Percentiles rank a stretch among this genome's conserved stretches.
These are phyloP conservation scores for Mycosphaerella sp. DNA, from an alignment of 2,329 filamentous ascomycete genomes.

Conservation along the genomic window DNA sequence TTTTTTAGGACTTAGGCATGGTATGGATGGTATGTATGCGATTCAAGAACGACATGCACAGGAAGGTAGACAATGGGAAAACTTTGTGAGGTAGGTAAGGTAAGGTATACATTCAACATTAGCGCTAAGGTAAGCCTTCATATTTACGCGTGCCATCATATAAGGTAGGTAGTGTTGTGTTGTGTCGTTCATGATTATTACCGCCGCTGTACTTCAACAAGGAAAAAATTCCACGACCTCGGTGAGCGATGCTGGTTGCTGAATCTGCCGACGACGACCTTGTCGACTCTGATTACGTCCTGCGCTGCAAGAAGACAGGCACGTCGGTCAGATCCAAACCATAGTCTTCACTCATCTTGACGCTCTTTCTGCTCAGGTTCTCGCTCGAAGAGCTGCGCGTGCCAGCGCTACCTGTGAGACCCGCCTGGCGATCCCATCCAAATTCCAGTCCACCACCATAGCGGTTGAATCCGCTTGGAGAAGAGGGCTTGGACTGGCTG, in stretches of 20 bases:
- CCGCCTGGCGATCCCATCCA: slow-evolving; percentile 33
- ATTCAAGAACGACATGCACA: too few relatives aligned
- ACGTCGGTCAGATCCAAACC: slow-evolving; percentile 39
- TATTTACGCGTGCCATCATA: too few relatives aligned
- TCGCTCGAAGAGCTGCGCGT: slow-evolving; percentile 26
- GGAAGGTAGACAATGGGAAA: too few relatives aligned
- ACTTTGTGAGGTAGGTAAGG: too few relatives aligned
- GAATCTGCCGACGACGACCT: not conserved
- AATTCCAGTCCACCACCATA: slow-evolving; percentile 36
- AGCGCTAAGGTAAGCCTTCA: too few relatives aligned
- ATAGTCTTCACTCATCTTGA: slow-evolving; percentile 31
- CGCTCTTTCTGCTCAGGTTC: slow-evolving; percentile 32
- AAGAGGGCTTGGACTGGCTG: slow-evolving; percentile 1
- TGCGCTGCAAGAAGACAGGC: slow-evolving; percentile 33
- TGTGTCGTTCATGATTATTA: too few relatives aligned
- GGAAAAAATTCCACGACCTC: not conserved
- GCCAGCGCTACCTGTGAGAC: slow-evolving; percentile 36
- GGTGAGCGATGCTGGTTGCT: too few relatives aligned
- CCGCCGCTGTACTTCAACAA: too few relatives aligned
- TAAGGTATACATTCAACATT: too few relatives aligned
- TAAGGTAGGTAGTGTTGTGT: too few relatives aligned
- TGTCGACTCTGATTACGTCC: not conserved
- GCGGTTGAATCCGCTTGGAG: slow-evolving; percentile 25
- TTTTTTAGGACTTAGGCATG: too few relatives aligned
- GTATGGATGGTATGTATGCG: too few relatives aligned